A percentile compares a stretch with the other conserved stretches of the same genome.
Conservation (phyloP, 2,329 filamentous ascomycete genomes). For the Beauveria asiatica region DNA sequence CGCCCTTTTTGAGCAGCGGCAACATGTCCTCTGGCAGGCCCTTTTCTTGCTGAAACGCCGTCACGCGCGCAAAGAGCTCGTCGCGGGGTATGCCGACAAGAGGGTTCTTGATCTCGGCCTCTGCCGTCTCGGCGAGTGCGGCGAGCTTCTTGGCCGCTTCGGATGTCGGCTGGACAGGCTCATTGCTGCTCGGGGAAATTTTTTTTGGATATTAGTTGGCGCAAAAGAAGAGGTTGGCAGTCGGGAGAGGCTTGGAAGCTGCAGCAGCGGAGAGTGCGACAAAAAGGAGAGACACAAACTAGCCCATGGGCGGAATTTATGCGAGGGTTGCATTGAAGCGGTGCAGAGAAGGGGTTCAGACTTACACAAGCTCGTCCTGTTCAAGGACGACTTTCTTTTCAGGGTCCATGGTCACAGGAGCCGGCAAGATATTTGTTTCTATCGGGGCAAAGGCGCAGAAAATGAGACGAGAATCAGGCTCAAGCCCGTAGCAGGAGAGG, state of each 20-base stretch:
- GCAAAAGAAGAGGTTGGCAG: neutral
- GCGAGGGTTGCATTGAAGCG: neutral
- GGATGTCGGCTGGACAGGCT: neutral
- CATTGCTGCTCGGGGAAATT: neutral
- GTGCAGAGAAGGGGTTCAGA: neutral
- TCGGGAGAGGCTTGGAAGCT: too few species aligned
- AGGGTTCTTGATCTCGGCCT: constrained; percentile 33
- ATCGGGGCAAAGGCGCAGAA: neutral
- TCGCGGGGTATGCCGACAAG: constrained; percentile 43
- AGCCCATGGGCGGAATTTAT: too few species aligned
- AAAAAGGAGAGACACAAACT: neutral
- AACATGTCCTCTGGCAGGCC: constrained; percentile 37
- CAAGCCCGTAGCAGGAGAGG: neutral
- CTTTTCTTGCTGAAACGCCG: constrained; percentile 42
- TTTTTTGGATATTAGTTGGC: neutral
- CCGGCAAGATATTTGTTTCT: neutral
- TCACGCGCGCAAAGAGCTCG: constrained; percentile 44
- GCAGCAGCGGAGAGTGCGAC: neutral
- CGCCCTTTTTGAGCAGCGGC: constrained; percentile 24
- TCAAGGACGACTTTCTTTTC: constrained; percentile 9
- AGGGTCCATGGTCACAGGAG: neutral
- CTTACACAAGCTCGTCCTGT: constrained; percentile 9
- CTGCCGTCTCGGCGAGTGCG: constrained; percentile 16
- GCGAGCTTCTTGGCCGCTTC: constrained; percentile 11
- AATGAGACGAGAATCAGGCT: neutral